Base-by-base conservation (phyloP, 768 basidiomycete genomes). In the Rhizopogon vesiculosus region DNA sequence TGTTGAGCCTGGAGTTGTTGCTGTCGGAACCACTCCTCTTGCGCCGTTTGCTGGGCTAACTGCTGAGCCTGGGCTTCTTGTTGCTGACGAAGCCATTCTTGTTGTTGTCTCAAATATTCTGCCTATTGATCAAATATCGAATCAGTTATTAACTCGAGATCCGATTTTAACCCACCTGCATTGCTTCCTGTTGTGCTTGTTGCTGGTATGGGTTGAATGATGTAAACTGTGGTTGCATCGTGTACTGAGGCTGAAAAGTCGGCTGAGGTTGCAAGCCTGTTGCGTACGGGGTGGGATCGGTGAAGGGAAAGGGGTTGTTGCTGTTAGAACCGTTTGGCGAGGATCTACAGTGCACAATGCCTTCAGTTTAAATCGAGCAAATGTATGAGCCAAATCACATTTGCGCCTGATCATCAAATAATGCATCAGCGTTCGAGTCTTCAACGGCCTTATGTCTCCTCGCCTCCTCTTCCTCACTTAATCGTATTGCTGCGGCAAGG, bases 151-250 rank as follows among this genome's bases (percentile, higher is more conserved):
- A 22, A 29, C 25, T 25, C 25, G 3, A 6, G 5, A 13, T 12
- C 35, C 5, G 35, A 38, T 38, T 0, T 13, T 1, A 41, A n/a
- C 42, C n/a, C 41, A 78, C 81, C 74, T 90, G 90, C 63, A 85
- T 81, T 15, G 87, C 86, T 69, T 96, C 92, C 64, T 95, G 92
- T 63, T 95, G 89, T 45, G 87, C 84, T 66, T 95, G 94, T 67
- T 93, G 92, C 66, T 91, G 90, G 60, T 91, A 93, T 0, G 91
- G 91, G 69, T 98, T 98, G 79, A 92, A 98, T 0, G 90, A 85
- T 6, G 91, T 93, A 69, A 89, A 91, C 63, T 94, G 93, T 0
- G 90, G 89, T 61, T 88, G 88, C 42, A 93, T 63, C 13, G 78
- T 73, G 5, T 76, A 85, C 61, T 93, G 93, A 3, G 89, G 87